A percentile compares a stretch with the other conserved stretches of the same genome.
These are phyloP conservation scores for Linnemannia elongata DNA, from an alignment of 192 early-diverging fungal species.

Conservation along the genomic window DNA sequence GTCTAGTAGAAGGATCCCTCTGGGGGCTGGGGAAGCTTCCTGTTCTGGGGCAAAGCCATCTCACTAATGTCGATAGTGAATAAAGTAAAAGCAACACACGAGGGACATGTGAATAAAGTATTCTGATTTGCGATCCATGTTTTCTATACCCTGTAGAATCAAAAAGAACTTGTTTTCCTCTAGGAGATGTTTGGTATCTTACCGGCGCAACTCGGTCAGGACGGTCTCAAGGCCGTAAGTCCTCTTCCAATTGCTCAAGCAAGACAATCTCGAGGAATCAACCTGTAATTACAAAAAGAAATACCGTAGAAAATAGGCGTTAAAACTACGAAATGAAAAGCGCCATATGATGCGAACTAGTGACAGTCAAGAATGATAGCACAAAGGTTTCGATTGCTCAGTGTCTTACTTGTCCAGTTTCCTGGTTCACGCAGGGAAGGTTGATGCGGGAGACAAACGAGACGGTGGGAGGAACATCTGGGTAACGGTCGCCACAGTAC, in stretches of 20 bases:
- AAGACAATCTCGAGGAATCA: slow-evolving; percentile 71
- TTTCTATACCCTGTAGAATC: neutral
- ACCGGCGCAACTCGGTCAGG: slow-evolving; percentile 86
- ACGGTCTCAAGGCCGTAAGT: slow-evolving; percentile 83
- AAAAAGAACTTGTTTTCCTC: neutral
- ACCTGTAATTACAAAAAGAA: slow-evolving; percentile 64
- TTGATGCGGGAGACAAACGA: slow-evolving; percentile 88
- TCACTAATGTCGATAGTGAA: slow-evolving; percentile 65
- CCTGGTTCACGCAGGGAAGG: slow-evolving; percentile 87
- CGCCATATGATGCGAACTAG: neutral
- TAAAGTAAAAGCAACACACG: neutral
- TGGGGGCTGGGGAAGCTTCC: slow-evolving; percentile 90
- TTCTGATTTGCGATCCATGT: neutral
- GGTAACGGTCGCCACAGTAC: slow-evolving; percentile 89
- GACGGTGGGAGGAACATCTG: slow-evolving; percentile 83
- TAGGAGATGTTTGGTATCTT: slow-evolving; percentile 17
- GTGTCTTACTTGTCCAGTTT: slow-evolving; percentile 77
- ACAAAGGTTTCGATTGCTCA: neutral
- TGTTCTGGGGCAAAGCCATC: slow-evolving; percentile 87
- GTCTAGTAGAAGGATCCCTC: slow-evolving; percentile 77
- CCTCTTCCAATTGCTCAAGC: slow-evolving; percentile 90
- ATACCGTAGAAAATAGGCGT: neutral
- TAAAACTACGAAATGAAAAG: neutral
- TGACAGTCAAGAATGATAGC: neutral
- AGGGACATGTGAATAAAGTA: neutral